These are phyloP conservation scores for Aspergillus taichungensis DNA, from an alignment of 495 filamentous ascomycete species.

Conservation along the genomic window DNA sequence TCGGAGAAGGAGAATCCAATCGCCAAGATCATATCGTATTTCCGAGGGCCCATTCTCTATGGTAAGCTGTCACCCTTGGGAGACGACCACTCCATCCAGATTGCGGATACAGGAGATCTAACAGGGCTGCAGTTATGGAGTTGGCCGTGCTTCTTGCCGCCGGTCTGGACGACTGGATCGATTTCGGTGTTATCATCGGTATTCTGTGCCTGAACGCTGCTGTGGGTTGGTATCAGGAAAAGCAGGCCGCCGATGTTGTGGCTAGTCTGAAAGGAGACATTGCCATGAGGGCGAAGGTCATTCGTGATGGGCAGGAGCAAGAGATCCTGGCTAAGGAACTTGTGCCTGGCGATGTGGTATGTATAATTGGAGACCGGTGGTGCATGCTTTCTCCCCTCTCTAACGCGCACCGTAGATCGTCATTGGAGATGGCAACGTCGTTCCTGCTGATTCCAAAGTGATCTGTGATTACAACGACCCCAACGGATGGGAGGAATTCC, in stretches of 20 bases:
- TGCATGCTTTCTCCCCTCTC: neutral
- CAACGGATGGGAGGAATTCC: conserved; percentile 56
- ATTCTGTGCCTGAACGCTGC: conserved; percentile 66
- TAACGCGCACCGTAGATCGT: conserved; percentile 37
- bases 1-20: conserved; percentile 69
- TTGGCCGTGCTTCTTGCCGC: conserved; percentile 66
- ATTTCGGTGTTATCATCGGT: conserved; percentile 77
- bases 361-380: conserved; percentile 14
- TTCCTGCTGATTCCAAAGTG: conserved; percentile 61
- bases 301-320: conserved; percentile 56
- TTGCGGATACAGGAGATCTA: conserved; percentile 6
- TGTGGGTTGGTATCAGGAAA: conserved; percentile 80
- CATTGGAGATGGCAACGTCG: conserved; percentile 62
- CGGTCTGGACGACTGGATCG: conserved; percentile 68
- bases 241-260: conserved; percentile 75
- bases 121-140: conserved; percentile 59
- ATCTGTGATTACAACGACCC: conserved; percentile 64
- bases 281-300: conserved; percentile 60
- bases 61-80: conserved; percentile 38
- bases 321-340: conserved; percentile 67
- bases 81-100: neutral
- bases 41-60: conserved; percentile 73
- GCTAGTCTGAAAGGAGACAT: conserved; percentile 74
- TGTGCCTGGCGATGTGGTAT: conserved; percentile 71
- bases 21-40: conserved; percentile 63